Percentiles rank a stretch among this genome's conserved stretches.
Conservation (phyloP, 257 asterid genomes). For the Gardenia jasminoides region DNA sequence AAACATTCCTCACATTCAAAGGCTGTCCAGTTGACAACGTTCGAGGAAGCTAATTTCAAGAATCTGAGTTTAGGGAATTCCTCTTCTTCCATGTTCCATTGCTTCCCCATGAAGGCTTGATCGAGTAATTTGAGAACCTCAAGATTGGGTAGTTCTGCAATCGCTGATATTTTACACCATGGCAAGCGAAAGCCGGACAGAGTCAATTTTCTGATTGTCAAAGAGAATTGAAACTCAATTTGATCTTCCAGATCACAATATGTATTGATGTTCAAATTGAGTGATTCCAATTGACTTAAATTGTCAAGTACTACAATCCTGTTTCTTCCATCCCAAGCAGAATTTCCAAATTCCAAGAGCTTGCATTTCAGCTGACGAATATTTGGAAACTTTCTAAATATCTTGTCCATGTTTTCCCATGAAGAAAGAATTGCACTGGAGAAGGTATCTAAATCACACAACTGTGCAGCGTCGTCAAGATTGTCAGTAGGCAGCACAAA, state of each 20-base stretch:
- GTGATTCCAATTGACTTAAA: neutral
- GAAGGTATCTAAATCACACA: slow-evolving; percentile 5
- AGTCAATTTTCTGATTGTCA: neutral
- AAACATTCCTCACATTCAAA: neutral
- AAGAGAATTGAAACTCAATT: neutral
- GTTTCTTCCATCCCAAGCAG: neutral
- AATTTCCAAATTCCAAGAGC: neutral
- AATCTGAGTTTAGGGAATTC: too few relatives aligned
- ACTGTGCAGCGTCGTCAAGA: neutral
- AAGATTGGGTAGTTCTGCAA: slow-evolving; percentile 7
- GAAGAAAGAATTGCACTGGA: too few relatives aligned
- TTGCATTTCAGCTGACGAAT: neutral
- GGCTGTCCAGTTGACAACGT: slow-evolving; percentile 1
- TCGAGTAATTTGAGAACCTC: slow-evolving; percentile 11
- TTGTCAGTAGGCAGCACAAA: neutral
- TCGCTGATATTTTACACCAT: neutral
- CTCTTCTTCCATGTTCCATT: slow-evolving; percentile 5
- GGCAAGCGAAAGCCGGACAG: slow-evolving; percentile 1
- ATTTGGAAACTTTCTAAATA: neutral
- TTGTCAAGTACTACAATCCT: neutral
- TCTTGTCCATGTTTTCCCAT: neutral
- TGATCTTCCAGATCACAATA: neutral
- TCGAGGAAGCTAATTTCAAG: too few relatives aligned
- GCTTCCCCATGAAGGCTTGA: slow-evolving; percentile 1
- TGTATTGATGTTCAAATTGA: slow-evolving; percentile 4